Evolutionary conservation across 805 yeast species (phyloP), one percentile per base, ranked within the genome.

Genomic region (Metschnikowia cubensis): DNA sequence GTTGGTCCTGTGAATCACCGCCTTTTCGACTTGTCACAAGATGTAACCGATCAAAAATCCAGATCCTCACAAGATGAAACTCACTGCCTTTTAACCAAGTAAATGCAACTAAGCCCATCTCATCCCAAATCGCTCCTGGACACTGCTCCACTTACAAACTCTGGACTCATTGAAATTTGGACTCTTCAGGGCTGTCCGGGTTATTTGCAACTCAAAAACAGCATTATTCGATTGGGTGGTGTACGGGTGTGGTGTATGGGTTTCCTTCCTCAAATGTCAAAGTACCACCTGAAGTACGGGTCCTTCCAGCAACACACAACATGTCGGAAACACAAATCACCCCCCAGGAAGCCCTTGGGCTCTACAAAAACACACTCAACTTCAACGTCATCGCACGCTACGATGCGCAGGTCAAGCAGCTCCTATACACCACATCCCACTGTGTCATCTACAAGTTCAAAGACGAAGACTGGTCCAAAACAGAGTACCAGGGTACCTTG

Each of bases 381-480:
- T 86, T 79, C 68, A 87, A 86, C 62, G 91, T 87, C 47, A 84
- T 87, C 31, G 84, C 86, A 21, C 76, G 90, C 52, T 87, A 87
- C 60, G 95, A 87, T 57, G 87, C 91, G 0, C 74, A 75, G 54
- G 80, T 85, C 44, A 81, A 84, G 50, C 88, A 84, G 61, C 71
- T 87, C 31, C 67, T 85, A 38, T 84, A 81, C 59, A 79, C 83
- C 47, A 80, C 91, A 2, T 82, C 91, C 14, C 88, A 85, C 63
- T 82, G 87, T 49, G 87, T 85, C 32, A 73, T 85, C 15, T 87
- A 85, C 65, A 79, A 82, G 60, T 86, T 80, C 69, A 80, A 79
- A 55, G 73, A 75, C 18, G 73, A 67, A 6, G 87, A 83, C 57
- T 87, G 95, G 95, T 73, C 74, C 34, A 85, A 86, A 56, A 65